These are phyloP conservation scores for Apiotrichum gracile DNA, from an alignment of 1,284 basidiomycete species.

Conservation along the genomic window DNA sequence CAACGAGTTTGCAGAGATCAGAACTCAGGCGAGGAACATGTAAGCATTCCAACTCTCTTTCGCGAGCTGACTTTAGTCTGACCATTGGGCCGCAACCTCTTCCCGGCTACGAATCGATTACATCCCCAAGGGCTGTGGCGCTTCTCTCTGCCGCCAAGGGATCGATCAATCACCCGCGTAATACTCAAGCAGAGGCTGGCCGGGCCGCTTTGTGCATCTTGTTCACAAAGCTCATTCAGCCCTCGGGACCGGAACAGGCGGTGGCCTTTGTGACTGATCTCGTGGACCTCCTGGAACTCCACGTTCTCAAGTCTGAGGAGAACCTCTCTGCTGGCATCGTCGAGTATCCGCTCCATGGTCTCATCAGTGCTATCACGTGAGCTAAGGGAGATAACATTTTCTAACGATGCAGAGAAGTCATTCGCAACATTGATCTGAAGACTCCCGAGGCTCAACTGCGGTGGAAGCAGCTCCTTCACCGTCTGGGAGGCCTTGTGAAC, in stretches of 20 bases:
- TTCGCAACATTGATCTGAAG: conserved; percentile 21
- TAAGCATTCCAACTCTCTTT: conserved; percentile 17
- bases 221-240: conserved; percentile 27
- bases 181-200: conserved; percentile 45
- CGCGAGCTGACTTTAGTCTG: conserved; percentile 22
- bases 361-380: conserved; percentile 34
- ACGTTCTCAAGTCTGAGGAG: conserved; percentile 24
- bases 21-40: conserved; percentile 33
- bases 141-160: conserved; percentile 25
- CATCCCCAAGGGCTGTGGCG: conserved; percentile 7
- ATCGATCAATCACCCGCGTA: conserved; percentile 37
- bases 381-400: background rate
- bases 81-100: conserved; percentile 30
- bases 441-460: conserved; percentile 2
- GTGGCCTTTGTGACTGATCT: conserved; percentile 24
- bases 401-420: conserved; percentile 19
- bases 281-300: conserved; percentile 25
- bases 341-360: conserved; percentile 38
- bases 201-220: conserved; percentile 36
- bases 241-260: conserved; percentile 8
- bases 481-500: conserved; percentile 20
- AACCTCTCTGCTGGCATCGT: conserved; percentile 34
- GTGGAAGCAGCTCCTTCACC: conserved; percentile 28
- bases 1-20: conserved; percentile 42
- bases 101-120: conserved; percentile 29